Conservation (phyloP, 768 basidiomycete genomes). For the Tylopilus vinaceipallidus region DNA sequence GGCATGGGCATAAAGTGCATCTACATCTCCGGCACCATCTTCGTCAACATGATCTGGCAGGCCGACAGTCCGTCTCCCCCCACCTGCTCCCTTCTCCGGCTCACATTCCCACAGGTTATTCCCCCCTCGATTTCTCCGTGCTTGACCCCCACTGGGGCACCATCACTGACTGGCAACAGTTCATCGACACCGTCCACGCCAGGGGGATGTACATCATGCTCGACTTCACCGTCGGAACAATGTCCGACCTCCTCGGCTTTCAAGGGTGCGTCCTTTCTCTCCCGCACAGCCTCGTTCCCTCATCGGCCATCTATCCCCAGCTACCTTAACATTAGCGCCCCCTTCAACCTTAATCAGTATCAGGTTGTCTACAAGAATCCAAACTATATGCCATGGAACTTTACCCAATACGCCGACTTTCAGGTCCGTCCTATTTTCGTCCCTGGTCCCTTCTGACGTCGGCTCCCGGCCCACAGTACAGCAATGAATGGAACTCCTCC, state of each 20-base stretch:
- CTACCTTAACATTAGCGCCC: slow-evolving; percentile 69
- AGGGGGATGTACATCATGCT: slow-evolving; percentile 89
- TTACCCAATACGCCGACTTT: slow-evolving; percentile 83
- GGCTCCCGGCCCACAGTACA: slow-evolving; percentile 41
- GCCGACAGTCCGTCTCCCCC: slow-evolving; percentile 73
- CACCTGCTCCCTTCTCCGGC: background rate
- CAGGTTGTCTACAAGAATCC: slow-evolving; percentile 72
- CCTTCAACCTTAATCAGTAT: slow-evolving; percentile 77
- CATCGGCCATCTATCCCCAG: slow-evolving; percentile 38
- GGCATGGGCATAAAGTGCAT: slow-evolving; percentile 85
- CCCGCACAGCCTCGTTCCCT: slow-evolving; percentile 9
- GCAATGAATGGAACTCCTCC: slow-evolving; percentile 68
- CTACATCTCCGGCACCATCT: slow-evolving; percentile 91
- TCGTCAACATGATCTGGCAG: slow-evolving; percentile 96
- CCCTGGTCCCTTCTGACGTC: background rate
- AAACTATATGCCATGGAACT: slow-evolving; percentile 79
- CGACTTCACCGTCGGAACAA: slow-evolving; percentile 93
- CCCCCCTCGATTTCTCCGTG: slow-evolving; percentile 86
- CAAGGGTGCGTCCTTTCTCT: slow-evolving; percentile 54
- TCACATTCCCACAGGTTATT: slow-evolving; percentile 57
- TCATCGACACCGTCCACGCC: slow-evolving; percentile 75
- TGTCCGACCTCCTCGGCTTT: slow-evolving; percentile 86
- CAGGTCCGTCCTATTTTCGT: slow-evolving; percentile 38
- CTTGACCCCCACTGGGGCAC: slow-evolving; percentile 93
- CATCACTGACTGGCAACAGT: slow-evolving; percentile 70